phyloP scores from a whole-genome alignment of 169 alveolate species.

The Eimeria praecox region DNA sequence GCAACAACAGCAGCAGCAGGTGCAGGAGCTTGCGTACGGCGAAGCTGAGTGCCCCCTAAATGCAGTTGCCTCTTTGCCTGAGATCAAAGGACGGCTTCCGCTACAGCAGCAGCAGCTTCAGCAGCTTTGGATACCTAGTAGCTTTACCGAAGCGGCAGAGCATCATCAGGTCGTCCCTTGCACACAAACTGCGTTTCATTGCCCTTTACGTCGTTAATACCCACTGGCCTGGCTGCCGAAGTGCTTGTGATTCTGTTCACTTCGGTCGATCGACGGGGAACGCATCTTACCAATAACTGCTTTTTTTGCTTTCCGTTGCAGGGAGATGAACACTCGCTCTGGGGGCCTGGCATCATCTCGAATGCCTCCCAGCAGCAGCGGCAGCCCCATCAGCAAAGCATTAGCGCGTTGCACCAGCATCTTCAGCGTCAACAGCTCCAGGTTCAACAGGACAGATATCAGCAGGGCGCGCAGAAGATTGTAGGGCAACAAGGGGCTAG shows the following conservation, averaged over 20 bases:
- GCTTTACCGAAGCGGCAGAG: constrained; percentile 18
- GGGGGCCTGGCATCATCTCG: constrained; percentile 33
- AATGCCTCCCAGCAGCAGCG: constrained; percentile 58
- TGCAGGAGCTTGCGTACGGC: constrained; percentile 23
- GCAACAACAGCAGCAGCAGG: constrained; percentile 24
- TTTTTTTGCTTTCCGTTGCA: constrained; percentile 27
- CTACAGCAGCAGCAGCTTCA: constrained; percentile 22
- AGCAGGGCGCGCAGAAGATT: constrained; percentile 42
- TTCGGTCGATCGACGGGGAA: not conserved
- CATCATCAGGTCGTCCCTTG: constrained; percentile 36
- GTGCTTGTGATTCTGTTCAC: not conserved
- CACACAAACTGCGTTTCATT: not conserved
- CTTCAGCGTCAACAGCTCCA: constrained; percentile 29
- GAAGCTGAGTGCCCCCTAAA: constrained; percentile 25
- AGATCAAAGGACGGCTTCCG: constrained; percentile 12
- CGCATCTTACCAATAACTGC: not conserved
- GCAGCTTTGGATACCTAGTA: constrained; percentile 36
- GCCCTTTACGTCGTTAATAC: not conserved
- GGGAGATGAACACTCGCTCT: constrained; percentile 29
- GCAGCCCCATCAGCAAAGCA: constrained; percentile 29
- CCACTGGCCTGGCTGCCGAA: not conserved
- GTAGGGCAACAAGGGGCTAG: constrained; percentile 54
- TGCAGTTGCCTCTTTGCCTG: constrained; percentile 9
- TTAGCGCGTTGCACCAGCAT: constrained; percentile 43
- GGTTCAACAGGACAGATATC: constrained; percentile 45